Conservation (phyloP, 2,329 filamentous ascomycete species). For the Pseudogymnoascus destructans region DNA sequence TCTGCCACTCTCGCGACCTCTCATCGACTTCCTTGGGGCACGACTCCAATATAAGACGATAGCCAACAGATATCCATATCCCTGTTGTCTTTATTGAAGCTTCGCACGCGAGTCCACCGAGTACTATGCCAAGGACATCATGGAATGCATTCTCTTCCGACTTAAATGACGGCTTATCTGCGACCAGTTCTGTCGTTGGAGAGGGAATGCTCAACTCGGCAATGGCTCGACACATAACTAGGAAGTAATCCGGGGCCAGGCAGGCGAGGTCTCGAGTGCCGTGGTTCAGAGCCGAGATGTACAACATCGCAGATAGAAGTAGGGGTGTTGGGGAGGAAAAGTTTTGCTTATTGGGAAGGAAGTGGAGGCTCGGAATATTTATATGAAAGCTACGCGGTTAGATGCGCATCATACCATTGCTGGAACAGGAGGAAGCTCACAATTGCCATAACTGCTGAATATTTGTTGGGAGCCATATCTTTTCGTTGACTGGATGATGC, state of each 20-base stretch:
- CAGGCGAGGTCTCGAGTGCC: slow-evolving; percentile 26
- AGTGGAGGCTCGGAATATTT: slow-evolving; percentile 33
- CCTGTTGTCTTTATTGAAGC: slow-evolving; percentile 32
- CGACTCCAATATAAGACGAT: slow-evolving; percentile 31
- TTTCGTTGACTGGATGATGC: slow-evolving; percentile 18
- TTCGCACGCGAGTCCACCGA: slow-evolving; percentile 31
- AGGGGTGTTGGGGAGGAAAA: slow-evolving; percentile 32
- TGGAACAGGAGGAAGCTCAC: slow-evolving; percentile 15
- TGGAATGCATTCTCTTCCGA: slow-evolving; percentile 32
- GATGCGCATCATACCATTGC: neutral
- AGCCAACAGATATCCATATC: slow-evolving; percentile 33
- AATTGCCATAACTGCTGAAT: slow-evolving; percentile 28
- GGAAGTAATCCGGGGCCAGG: slow-evolving; percentile 29
- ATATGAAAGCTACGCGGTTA: slow-evolving; percentile 29
- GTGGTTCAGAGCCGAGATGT: slow-evolving; percentile 28
- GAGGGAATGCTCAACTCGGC: slow-evolving; percentile 30
- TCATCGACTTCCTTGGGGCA: slow-evolving; percentile 30
- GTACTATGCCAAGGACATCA: slow-evolving; percentile 31
- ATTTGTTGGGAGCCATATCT: slow-evolving; percentile 25
- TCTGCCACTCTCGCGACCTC: slow-evolving; percentile 30
- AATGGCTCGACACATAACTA: slow-evolving; percentile 29
- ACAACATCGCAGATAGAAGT: slow-evolving; percentile 33
- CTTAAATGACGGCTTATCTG: slow-evolving; percentile 14
- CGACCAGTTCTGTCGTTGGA: slow-evolving; percentile 20
- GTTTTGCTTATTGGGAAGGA: slow-evolving; percentile 31